phyloP scores from a whole-genome alignment of 441 rosid genomes.

The Brassica hybrid region DNA sequence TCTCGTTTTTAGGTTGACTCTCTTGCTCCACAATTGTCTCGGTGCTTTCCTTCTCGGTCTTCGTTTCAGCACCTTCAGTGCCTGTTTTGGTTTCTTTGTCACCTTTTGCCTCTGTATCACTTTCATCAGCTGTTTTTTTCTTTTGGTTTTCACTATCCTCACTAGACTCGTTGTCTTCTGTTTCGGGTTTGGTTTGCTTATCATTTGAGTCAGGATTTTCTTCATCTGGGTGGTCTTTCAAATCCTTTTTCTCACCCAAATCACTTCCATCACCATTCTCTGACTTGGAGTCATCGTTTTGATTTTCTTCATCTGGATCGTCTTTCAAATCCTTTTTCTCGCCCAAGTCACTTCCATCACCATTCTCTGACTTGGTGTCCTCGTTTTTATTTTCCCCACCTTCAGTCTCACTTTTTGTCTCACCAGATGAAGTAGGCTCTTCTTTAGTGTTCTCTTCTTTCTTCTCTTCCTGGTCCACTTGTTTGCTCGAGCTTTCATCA shows the following conservation, averaged over 20 bases:
- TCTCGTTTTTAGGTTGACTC: slow-evolving; percentile 52
- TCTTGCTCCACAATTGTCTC: slow-evolving; percentile 52
- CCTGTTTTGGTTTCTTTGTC: slow-evolving; percentile 45
- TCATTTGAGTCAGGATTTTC: slow-evolving; percentile 47
- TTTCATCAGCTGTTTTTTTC: slow-evolving; percentile 46
- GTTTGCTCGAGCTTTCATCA: neutral
- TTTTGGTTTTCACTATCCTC: slow-evolving; percentile 56
- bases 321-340: slow-evolving; percentile 38
- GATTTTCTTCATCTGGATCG: slow-evolving; percentile 37
- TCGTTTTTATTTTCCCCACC: slow-evolving; percentile 41
- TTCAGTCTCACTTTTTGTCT: slow-evolving; percentile 37
- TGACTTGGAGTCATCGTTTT: slow-evolving; percentile 43
- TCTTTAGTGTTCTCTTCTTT: slow-evolving; percentile 33
- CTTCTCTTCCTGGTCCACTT: neutral
- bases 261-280: slow-evolving; percentile 36
- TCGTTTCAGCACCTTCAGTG: slow-evolving; percentile 45
- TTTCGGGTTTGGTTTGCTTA: slow-evolving; percentile 45
- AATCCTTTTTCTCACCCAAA: slow-evolving; percentile 36
- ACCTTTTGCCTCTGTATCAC: slow-evolving; percentile 38
- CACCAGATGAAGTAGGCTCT: slow-evolving; percentile 23
- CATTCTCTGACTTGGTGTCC: slow-evolving; percentile 45
- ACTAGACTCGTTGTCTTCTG: slow-evolving; percentile 43
- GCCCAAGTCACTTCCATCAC: slow-evolving; percentile 32
- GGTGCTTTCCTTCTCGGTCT: slow-evolving; percentile 42
- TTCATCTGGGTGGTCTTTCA: slow-evolving; percentile 39